Evolutionary conservation across 192 early-diverging fungal species (phyloP), one percentile per base, ranked within the genome.

Genomic region (Lunasporangiospora selenospora): DNA sequence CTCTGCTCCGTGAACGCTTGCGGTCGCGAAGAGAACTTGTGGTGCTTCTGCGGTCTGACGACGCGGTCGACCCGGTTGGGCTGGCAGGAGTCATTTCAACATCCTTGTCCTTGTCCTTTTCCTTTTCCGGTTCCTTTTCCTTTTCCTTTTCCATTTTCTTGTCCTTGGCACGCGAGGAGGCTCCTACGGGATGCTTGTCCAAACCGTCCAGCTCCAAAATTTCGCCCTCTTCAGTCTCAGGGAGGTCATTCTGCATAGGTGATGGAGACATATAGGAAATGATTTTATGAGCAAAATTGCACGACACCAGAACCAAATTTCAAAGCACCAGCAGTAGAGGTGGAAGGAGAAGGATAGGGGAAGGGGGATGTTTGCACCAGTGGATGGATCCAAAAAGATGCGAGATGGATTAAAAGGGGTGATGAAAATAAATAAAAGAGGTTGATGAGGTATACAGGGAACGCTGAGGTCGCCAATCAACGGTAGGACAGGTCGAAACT

Each of bases 201-300:
- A n/a, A n/a, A n/a, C n/a, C n/a, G 18, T 58, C 49, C 42, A 24
- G 55, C 49, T 62, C 67, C 54, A 73, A 50, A 51, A 62, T 63
- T 47, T 63, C 67, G 59, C 60, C 67, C n/a, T 73, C 67, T 44
- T 62, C 60, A 42, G 59, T 36, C 53, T 73, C 67, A 49, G 63
- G n/a, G 60, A 62, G 46, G 46, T 62, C 67, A 73, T 73, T 63
- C 59, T 73, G 59, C 67, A 52, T 52, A 62, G 60, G 60, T 58
- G 67, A 56, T 62, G 67, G 53, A 73, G 67, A 73, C 67, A 73
- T 73, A 58, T n/a, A 62, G 24, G 51, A 55, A 65, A 65, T 50
- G 58, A 54, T n/a, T 46, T 69, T 61, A 69, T 69, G 58, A 69
- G 66, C 66, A 69, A 27, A 16, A 29, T n/a, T n/a, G n/a, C n/a